Base-by-base conservation (phyloP, 1,284 basidiomycete species). In the Fomes fomentarius region DNA sequence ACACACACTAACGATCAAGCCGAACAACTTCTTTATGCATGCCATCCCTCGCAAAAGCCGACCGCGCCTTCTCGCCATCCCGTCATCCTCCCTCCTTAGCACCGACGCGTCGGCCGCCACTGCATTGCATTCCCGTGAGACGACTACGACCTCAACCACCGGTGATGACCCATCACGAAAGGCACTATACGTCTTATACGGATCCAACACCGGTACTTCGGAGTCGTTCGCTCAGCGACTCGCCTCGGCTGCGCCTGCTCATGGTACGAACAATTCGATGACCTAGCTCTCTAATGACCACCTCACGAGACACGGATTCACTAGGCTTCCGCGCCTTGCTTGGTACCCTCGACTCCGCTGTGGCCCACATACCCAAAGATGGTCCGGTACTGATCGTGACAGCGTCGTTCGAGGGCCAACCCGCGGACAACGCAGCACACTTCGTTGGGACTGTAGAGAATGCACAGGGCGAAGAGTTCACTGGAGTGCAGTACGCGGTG, bases 331-430 rank as follows among this genome's bases (percentile, higher is more conserved):
- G 63, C 4, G 68, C 75, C 0, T 65, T 65, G 1, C 66, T 81
- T 26, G 72, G 72, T 1, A 76, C 76, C 12, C 66, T 81, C 28
- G 79, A 81, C 63, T 74, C 74, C 4, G 71, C 71, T 0, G 64
- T 69, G 11, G 71, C 64, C 0, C 69, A 72, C 25, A 44, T 81
- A 0, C 76, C 78, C 5, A 75, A 66, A 15, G 75, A 78, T 56
- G 78, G 77, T 0, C 79, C 80, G 0, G 68, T 79, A 0, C 58
- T 80, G 35, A 76, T 82, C 47, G 66, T 80, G 42, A 80, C 80
- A 4, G 78, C 81, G 2, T 78, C 76, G 0, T 82, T 75, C 61
- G 81, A 83, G 67, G 81, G 76, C 26, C 69, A 76, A 61, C 78
- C 79, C 3, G 74, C 79, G 2, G 78, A 80, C 65, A 80, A 81